Conservation (phyloP, 805 yeast species). For the Blastobotrys terrestris region DNA sequence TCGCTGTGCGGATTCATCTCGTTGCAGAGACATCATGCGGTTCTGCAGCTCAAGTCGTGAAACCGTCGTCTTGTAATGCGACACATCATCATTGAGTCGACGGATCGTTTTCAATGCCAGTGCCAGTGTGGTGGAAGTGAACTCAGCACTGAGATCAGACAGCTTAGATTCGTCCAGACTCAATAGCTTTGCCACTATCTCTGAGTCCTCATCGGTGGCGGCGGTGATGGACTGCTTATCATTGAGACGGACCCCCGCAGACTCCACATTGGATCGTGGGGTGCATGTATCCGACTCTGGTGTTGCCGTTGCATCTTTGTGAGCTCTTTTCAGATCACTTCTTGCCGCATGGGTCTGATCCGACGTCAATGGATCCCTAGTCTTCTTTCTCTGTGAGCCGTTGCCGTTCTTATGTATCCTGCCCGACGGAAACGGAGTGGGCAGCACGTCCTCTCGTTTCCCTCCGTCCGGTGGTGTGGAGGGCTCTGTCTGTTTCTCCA, state of each 20-base stretch:
- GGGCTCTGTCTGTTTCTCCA: background rate
- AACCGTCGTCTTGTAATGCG: slow-evolving; percentile 9
- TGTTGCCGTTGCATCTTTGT: background rate
- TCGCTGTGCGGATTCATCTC: slow-evolving; percentile 40
- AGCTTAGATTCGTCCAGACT: background rate
- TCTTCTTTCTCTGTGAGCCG: background rate
- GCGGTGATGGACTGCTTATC: background rate
- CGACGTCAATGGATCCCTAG: background rate
- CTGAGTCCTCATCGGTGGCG: background rate
- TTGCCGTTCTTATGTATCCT: slow-evolving; percentile 10
- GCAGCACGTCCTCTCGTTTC: slow-evolving; percentile 4
- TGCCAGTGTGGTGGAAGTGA: background rate
- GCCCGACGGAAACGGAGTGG: slow-evolving; percentile 20
- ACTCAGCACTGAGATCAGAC: background rate
- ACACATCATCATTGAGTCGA: background rate
- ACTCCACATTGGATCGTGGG: background rate
- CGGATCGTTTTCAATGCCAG: background rate
- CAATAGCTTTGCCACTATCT: background rate
- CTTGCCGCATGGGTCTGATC: background rate
- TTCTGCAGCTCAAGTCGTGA: slow-evolving; percentile 30
- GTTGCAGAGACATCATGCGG: slow-evolving; percentile 38
- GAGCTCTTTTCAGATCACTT: background rate
- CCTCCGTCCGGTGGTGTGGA: background rate
- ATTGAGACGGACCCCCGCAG: background rate
- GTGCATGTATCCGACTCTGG: background rate